These are phyloP conservation scores for Alloascoidea africana DNA, from an alignment of 805 yeast genomes.

Conservation along the genomic window DNA sequence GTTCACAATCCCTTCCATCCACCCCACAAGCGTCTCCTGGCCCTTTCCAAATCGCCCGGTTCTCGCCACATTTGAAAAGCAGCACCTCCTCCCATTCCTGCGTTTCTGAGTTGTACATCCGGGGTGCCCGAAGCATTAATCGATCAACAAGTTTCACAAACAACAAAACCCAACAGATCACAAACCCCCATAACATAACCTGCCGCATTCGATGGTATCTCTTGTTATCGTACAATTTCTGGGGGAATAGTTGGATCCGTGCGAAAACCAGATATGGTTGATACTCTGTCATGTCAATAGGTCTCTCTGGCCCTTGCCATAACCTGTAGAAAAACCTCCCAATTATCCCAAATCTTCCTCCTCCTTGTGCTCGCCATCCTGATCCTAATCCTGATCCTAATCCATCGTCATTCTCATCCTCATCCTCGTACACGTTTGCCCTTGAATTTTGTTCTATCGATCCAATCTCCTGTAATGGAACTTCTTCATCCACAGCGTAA, in stretches of 20 bases:
- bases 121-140: background rate
- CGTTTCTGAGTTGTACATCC: background rate
- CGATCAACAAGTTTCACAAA: background rate
- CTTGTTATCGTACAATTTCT: background rate
- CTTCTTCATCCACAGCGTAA: no score
- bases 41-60: constrained; percentile 45
- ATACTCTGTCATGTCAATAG: constrained; percentile 1
- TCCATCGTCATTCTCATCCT: no score
- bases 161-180: background rate
- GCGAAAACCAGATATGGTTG: background rate
- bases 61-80: constrained; percentile 10
- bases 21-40: constrained; percentile 66
- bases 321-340: background rate
- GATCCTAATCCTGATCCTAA: no score
- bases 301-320: background rate
- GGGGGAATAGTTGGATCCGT: constrained; percentile 1
- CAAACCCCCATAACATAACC: background rate
- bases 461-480: no score
- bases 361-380: no score
- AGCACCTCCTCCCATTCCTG: constrained; percentile 6
- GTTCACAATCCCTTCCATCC: constrained; percentile 44
- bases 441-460: no score
- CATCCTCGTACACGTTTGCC: no score
- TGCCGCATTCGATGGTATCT: background rate
- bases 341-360: no score